Base-by-base conservation (phyloP, 1,139 yeast genomes). In the Kodamaea sp. region DNA sequence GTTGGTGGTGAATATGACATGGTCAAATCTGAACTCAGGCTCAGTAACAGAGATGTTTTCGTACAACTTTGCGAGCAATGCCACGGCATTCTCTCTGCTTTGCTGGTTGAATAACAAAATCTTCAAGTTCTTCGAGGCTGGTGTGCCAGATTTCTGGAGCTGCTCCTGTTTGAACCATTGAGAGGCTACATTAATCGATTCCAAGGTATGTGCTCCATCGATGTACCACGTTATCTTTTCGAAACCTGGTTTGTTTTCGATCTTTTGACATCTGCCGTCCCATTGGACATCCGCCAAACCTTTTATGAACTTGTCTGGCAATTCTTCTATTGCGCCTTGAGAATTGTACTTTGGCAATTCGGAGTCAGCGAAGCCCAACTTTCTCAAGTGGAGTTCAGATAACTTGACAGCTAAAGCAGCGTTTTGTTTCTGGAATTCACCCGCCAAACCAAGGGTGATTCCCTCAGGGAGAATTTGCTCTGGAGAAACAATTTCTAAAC, bases 201-300 rank as follows among this genome's bases (percentile, higher is more conserved):
- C 98, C 27, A 76, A 64, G 1, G 98, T 94, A 51, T 94, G 99
- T 0, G 98, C 98, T 24, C 99, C 99, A 61, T 94, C 99, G 10
- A 92, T 65, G 47, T 67, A 81, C 95, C 96, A 92, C 11, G 76
- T 76, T 21, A 83, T 58, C 4, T 64, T 67, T 7, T 66, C 68
- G 28, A 63, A 73, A 9, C 65, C 65, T 4, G 58, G 54, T 26
- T 56, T 61, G 26, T 72, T 69, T 4, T 58, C 53, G 22, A 88
- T 62, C 3, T 80, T 72, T 61, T 94, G 97, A 53, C 98, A 92
- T 48, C 99, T 73, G 1, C 99, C 99, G 15, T 94, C 94, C 97
- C 97, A 92, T 28, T 70, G 64, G 1, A 96, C 87, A 2, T 62
- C 42, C 35, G 73, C 78, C 26, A 94, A 67, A 1, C 97, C 99